Conservation (phyloP, 495 filamentous ascomycete genomes). For the Mytilinidion resinicola region DNA sequence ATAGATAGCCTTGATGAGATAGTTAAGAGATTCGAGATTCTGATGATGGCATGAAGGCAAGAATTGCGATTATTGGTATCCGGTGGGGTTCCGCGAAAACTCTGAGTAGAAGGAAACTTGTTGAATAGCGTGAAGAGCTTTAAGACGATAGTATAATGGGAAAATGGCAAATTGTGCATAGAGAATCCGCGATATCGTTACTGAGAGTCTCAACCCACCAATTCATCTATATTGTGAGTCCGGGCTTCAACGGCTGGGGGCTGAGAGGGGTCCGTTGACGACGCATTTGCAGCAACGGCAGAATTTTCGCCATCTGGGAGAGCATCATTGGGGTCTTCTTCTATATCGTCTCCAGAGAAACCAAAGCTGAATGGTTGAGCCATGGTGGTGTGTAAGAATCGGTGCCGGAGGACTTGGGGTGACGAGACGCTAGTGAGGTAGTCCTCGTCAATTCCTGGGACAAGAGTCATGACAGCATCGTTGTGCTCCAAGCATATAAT, state of each 20-base stretch:
- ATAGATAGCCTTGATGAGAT: too few species aligned
- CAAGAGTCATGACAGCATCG: too few species aligned
- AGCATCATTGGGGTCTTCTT: constrained; percentile 45
- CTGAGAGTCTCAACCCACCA: constrained; percentile 19
- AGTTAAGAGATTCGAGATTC: too few species aligned
- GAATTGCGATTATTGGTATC: too few species aligned
- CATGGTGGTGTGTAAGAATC: background rate
- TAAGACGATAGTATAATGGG: background rate
- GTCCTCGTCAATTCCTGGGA: background rate
- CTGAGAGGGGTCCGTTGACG: background rate
- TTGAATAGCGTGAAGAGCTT: background rate
- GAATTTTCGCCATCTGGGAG: constrained; percentile 12
- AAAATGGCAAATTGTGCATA: background rate
- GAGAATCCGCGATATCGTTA: background rate
- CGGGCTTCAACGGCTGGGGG: constrained; percentile 22
- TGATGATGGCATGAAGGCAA: too few species aligned
- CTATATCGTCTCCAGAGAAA: constrained; percentile 81
- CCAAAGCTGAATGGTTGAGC: constrained; percentile 62
- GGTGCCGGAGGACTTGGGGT: background rate
- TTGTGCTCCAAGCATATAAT: too few species aligned
- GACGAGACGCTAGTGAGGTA: background rate
- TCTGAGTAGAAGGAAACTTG: background rate
- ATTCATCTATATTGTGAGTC: constrained; percentile 21
- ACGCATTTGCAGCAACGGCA: background rate
- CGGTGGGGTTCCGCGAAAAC: too few species aligned